Conservation (phyloP, 2,329 filamentous ascomycete genomes). For the Verticillium klebahnii region DNA sequence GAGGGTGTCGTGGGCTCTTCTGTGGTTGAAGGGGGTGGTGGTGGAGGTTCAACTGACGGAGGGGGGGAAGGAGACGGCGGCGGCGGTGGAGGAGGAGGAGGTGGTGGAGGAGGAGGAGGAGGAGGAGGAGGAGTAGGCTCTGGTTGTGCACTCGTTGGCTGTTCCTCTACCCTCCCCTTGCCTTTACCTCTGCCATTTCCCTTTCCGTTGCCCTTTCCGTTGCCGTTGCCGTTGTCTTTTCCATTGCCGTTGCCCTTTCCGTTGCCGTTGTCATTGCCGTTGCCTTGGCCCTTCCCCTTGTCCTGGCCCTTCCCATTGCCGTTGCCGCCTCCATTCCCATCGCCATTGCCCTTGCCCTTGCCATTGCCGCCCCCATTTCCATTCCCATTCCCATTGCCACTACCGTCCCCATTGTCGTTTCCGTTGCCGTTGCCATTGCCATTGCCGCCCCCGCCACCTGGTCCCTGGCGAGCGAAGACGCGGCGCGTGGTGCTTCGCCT, state of each 20-base stretch:
- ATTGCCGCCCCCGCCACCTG: not conserved
- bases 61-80: not conserved
- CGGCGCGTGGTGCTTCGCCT: not conserved
- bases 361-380: not conserved
- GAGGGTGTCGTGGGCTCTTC: not conserved
- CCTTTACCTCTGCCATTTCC: not conserved
- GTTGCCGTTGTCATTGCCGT: not conserved
- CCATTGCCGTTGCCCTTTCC: not conserved
- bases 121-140: not conserved
- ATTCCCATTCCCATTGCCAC: not conserved
- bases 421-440: not conserved
- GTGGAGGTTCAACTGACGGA: not conserved
- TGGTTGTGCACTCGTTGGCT: not conserved
- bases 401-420: not conserved
- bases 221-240: not conserved
- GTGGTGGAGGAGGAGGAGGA: not conserved
- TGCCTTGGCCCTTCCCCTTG: not conserved
- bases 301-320: not conserved
- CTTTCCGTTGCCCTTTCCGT: not conserved
- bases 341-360: not conserved
- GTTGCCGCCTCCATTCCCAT: not conserved
- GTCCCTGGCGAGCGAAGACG: not conserved
- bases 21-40: not conserved
- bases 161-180: not conserved
- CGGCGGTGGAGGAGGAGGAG: not conserved